Percentiles rank a stretch among this genome's conserved stretches.
phyloP scores from a whole-genome alignment of 2,329 filamentous ascomycete species.

The Pezicula rhizophila region DNA sequence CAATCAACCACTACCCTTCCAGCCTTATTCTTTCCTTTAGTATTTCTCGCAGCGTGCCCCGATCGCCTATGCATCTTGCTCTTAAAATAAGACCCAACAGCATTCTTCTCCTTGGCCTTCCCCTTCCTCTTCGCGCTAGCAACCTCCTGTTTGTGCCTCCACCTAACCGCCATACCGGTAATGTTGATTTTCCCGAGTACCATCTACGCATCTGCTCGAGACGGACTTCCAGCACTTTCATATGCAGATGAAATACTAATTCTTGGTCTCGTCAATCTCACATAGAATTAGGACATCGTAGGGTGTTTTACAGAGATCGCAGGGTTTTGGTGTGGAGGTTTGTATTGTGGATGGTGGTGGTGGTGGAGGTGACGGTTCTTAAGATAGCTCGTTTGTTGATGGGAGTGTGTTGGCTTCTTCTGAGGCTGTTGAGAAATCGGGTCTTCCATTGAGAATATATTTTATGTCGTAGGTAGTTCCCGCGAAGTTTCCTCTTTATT shows the following conservation, averaged over 20 bases:
- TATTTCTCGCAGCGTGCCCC: neutral
- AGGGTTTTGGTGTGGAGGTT: constrained; percentile 6
- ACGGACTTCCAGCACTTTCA: constrained; percentile 5
- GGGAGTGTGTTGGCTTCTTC: neutral
- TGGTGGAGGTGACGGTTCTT: too few species aligned
- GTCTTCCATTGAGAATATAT: too few species aligned
- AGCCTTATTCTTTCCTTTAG: neutral
- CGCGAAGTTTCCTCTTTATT: too few species aligned
- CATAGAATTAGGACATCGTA: constrained; percentile 12
- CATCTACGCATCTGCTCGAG: constrained; percentile 5
- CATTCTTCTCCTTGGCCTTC: constrained; percentile 8
- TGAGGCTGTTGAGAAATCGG: neutral
- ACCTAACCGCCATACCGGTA: constrained; percentile 14
- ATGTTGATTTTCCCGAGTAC: neutral
- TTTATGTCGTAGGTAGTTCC: too few species aligned
- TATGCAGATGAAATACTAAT: constrained; percentile 13
- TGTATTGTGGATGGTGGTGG: neutral
- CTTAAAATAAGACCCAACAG: neutral
- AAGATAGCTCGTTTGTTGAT: too few species aligned
- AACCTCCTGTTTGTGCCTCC: constrained; percentile 15
- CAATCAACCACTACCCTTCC: neutral
- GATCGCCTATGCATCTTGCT: neutral
- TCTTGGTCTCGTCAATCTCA: constrained; percentile 9
- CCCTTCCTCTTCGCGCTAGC: constrained; percentile 16
- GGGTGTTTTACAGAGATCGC: constrained; percentile 6